Conservation (phyloP, 345 rosid genomes). For the Crucihimalaya himalaica region DNA sequence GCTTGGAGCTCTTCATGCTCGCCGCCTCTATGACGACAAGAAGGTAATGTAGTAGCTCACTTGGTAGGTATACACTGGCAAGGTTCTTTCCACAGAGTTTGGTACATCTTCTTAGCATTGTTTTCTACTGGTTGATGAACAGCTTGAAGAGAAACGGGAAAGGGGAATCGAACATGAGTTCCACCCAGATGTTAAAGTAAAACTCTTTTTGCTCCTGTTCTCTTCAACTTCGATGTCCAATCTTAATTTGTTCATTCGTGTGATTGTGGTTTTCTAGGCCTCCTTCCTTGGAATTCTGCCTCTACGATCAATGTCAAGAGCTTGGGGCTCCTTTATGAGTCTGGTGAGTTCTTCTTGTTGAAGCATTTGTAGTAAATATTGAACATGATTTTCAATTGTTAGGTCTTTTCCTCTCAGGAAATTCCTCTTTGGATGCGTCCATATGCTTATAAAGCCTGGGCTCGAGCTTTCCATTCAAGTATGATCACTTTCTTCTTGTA, state of each 20-base stretch:
- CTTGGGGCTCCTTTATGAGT: slow-evolving; percentile 75
- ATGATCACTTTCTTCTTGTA: slow-evolving; percentile 36
- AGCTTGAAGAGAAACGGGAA: slow-evolving; percentile 83
- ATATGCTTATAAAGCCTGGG: slow-evolving; percentile 81
- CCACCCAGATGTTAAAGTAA: slow-evolving; percentile 76
- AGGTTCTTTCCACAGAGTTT: neutral
- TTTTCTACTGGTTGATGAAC: slow-evolving; percentile 35
- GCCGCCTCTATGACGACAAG: slow-evolving; percentile 84
- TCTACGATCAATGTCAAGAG: slow-evolving; percentile 81
- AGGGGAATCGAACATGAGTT: slow-evolving; percentile 81
- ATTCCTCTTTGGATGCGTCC: slow-evolving; percentile 87
- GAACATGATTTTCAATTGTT: slow-evolving; percentile 30
- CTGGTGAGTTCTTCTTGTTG: slow-evolving; percentile 52
- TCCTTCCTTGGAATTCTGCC: slow-evolving; percentile 77
- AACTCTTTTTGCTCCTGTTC: neutral
- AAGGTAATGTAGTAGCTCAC: slow-evolving; percentile 51
- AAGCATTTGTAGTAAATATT: neutral
- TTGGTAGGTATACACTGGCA: neutral
- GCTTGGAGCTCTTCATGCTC: slow-evolving; percentile 97
- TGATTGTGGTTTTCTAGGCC: slow-evolving; percentile 53
- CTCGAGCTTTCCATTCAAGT: slow-evolving; percentile 95
- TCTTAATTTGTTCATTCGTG: slow-evolving; percentile 23
- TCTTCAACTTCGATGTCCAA: neutral
- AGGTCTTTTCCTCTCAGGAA: slow-evolving; percentile 52
- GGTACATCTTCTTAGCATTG: neutral